Evolutionary conservation across 192 early-diverging fungal species (phyloP), one percentile per base, ranked within the genome.

Genomic region (Neocallimastix lanati): DNA sequence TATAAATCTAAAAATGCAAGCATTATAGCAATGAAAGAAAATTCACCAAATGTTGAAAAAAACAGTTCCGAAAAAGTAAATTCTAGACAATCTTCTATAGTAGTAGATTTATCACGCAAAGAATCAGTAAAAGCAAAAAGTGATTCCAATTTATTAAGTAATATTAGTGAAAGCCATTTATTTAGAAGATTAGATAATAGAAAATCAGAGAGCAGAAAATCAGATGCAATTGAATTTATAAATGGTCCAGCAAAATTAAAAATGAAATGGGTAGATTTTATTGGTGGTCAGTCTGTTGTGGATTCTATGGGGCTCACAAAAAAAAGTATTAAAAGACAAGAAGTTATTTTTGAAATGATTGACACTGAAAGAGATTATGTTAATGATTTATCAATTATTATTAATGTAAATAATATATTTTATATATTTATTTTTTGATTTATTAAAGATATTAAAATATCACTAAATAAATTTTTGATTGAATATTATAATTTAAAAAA

Each of bases 291-390:
- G 9, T 4, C 3, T 11, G 21, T n/a, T 67, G 25, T 21, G 9
- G 50, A 67, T 67, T 25, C 21, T 7, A 27, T 67, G 50, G 50
- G 50, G 9, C 50, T 67, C n/a, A 25, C 50, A n/a, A 89, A 90
- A 79, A 85, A 90, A 37, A 95, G 95, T 79, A 88, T 91, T 13
- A 91, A 92, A 79, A 87, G 97, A 76, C 97, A 99, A 80, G 97
- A 99, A 85, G 93, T 96, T 25, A 97, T 99, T 78, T 94, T 91
- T 82, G 97, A 99, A 82, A 92, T 96, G 11, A 88, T 96, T 28
- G 87, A 91, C 77, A 96, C 96, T 1, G 97, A 99, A 87, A 87
- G 89, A 27, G 95, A 96, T 82, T 99, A 96, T 81, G 90, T 94
- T 28, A 87, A 89, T 30, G 97, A 99, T 88, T 87, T 99, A 33